These are phyloP conservation scores for Gonium pectorale DNA, from an alignment of 139 green algal species.

Conservation along the genomic window DNA sequence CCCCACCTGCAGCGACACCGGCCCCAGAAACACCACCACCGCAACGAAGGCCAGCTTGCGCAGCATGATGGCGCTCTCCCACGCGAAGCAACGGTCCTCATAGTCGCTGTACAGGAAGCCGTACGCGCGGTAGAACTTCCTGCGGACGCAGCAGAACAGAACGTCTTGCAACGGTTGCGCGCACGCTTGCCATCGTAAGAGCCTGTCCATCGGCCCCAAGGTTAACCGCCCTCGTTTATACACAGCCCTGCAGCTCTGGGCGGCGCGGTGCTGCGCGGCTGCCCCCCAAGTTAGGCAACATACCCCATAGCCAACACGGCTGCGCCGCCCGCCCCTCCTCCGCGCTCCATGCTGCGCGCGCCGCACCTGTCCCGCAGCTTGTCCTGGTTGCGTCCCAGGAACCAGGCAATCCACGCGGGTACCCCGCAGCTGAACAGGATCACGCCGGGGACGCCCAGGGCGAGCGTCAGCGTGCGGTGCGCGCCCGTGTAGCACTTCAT, in stretches of 20 bases:
- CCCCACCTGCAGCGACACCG: background rate
- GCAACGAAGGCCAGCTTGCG: slow-evolving; percentile 45
- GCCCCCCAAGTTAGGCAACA: too few species aligned
- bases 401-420: slow-evolving; percentile 45
- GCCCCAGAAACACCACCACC: slow-evolving; percentile 40
- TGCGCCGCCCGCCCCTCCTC: too few species aligned
- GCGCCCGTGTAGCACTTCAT: slow-evolving; percentile 2
- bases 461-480: slow-evolving; percentile 22
- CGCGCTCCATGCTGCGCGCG: background rate
- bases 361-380: slow-evolving; percentile 8
- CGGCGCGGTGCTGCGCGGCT: too few species aligned
- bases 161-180: too few species aligned
- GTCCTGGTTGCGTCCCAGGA: background rate
- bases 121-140: slow-evolving; percentile 35
- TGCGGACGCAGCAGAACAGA: too few species aligned
- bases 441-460: slow-evolving; percentile 30
- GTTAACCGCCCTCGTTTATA: too few species aligned
- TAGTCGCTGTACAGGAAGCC: slow-evolving; percentile 48
- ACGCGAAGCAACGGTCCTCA: slow-evolving; percentile 28
- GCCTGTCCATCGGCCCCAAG: too few species aligned
- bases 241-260: too few species aligned
- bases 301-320: background rate
- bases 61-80: slow-evolving; percentile 50
- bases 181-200: too few species aligned
- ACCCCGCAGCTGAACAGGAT: slow-evolving; percentile 37